Conservation (phyloP, 2,329 filamentous ascomycete genomes). For the Sclerotiophoma versabilis region DNA sequence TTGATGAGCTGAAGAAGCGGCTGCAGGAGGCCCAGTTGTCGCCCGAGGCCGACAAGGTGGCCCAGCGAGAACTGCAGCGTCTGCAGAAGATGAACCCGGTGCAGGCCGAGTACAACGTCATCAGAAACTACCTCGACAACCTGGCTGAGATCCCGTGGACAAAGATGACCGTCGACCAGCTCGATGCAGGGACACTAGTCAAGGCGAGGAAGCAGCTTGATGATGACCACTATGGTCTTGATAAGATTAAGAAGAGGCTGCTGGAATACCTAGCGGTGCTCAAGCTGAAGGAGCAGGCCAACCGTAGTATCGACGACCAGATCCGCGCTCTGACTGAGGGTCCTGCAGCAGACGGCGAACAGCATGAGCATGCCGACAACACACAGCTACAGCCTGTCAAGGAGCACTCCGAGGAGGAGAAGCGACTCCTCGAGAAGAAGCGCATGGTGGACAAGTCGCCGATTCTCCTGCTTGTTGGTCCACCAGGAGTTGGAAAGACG, state of each 20-base stretch:
- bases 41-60: constrained; percentile 87
- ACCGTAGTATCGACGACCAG: constrained; percentile 80
- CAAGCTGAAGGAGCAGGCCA: constrained; percentile 89
- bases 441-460: constrained; percentile 94
- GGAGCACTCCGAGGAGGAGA: constrained; percentile 59
- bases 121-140: constrained; percentile 91
- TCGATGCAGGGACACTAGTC: constrained; percentile 79
- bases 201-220: constrained; percentile 89
- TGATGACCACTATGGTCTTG: constrained; percentile 93
- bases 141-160: constrained; percentile 94
- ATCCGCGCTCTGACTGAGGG: constrained; percentile 65
- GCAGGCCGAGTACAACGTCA: constrained; percentile 95
- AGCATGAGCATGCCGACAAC: constrained; percentile 49
- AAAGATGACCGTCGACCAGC: constrained; percentile 80
- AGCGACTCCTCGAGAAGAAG: constrained; percentile 79
- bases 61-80: constrained; percentile 84
- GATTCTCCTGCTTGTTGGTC: constrained; percentile 90
- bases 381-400: constrained; percentile 50
- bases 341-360: constrained; percentile 39
- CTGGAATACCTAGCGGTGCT: constrained; percentile 97
- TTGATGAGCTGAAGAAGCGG: constrained; percentile 90
- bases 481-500: constrained; percentile 95
- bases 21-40: constrained; percentile 82
- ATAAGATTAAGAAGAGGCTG: constrained; percentile 95
- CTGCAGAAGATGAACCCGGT: constrained; percentile 95